phyloP scores from a whole-genome alignment of 2,329 filamentous ascomycete species.

The Colletotrichum nymphaeae region DNA sequence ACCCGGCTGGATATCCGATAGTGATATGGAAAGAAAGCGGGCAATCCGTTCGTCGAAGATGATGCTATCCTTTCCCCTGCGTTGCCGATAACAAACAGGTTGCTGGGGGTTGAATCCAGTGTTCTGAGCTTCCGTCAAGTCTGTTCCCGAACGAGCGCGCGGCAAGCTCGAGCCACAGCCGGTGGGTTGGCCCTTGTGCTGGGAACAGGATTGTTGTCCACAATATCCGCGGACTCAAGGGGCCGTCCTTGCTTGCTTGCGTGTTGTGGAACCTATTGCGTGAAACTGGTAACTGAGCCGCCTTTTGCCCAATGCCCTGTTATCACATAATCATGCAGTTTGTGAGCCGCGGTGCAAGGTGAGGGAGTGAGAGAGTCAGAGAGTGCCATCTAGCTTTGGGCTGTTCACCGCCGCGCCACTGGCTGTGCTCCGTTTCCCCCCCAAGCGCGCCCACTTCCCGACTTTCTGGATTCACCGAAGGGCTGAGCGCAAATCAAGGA shows the following conservation, averaged over 20 bases:
- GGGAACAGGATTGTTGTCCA: not conserved
- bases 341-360: not conserved
- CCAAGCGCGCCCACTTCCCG: conserved; percentile 2
- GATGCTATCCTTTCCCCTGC: not conserved
- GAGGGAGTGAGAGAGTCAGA: not conserved
- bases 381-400: not conserved
- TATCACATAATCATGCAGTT: not conserved
- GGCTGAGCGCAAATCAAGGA: not conserved
- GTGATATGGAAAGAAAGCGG: not conserved
- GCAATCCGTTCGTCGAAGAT: not conserved
- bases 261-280: not conserved
- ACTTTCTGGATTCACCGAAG: not conserved
- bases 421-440: not conserved
- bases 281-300: not conserved
- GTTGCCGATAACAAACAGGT: conserved; percentile 3
- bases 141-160: not conserved
- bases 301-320: not conserved
- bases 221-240: not conserved
- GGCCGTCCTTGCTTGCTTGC: not conserved
- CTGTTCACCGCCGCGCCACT: not conserved
- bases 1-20: not conserved
- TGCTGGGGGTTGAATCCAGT: not conserved
- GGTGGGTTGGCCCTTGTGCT: not conserved
- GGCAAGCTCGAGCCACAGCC: conserved; percentile 1
- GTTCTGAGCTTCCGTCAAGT: not conserved